Evolutionary conservation across 106 monocot species (phyloP), one percentile per base, ranked within the genome.

Genomic region (Dendrobium officinale): DNA sequence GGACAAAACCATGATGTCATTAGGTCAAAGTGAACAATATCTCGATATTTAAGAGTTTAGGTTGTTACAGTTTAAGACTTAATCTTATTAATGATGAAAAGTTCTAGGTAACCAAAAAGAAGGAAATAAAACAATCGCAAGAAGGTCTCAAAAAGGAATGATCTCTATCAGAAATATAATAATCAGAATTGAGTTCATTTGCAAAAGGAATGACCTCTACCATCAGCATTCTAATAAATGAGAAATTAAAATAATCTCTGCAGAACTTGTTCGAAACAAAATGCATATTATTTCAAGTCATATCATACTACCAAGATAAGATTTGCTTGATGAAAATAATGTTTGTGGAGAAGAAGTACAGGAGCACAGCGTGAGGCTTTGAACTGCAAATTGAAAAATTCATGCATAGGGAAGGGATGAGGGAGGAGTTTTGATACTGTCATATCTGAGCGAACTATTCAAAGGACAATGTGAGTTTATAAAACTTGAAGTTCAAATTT

Each of bases 401-500:
- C 56, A 56, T 56, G 19, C 9, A 56, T 11, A 56, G 19, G 56
- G 56, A 56, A 56, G 56, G 19, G 15, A 56, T 56, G 56, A 56
- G 13, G 3, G 13, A 56, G 45, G 45, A 16, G 15, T 56, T 8
- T 16, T 17, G 56, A 56, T 56, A 45, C 45, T 6, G 8, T 9
- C 45, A 45, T 45, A 45, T 6, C 8, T 56, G 56, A 16, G 9
- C 13, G 19, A 56, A 56, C 45, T 26, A 67, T 67, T 22, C 3
- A 67, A 22, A 67, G 27, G 29, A 26, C 1, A 29, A 45, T 9
- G 45, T 7, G 45, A 67, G 67, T 0, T 26, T 6, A 67, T 67
- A n/a, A 10, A 67, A 67, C n/a, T 67, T 67, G 26, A 68, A 29
- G 68, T 68, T 31, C 22, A 68, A 68, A 68, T 33, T 68, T 58